Conservation (phyloP, 176 grass and related monocot species). For the Carex cristatella region DNA sequence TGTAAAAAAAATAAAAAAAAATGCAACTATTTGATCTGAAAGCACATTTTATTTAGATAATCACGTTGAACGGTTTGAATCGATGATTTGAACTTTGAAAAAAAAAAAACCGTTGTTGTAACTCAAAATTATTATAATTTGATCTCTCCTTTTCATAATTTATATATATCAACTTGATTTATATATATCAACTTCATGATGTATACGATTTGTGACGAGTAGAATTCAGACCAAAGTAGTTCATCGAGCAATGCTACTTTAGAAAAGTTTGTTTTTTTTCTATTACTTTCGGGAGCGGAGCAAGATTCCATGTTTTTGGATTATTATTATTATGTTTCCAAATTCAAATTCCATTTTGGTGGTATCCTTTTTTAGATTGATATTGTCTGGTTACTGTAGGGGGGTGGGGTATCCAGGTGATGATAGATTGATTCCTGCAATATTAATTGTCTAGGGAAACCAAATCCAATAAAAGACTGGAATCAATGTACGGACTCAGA, state of each 20-base stretch:
- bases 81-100: too few relatives aligned
- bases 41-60: too few relatives aligned
- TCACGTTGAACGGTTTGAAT: too few relatives aligned
- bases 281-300: neutral
- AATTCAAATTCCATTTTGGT: neutral
- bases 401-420: neutral
- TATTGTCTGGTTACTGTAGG: neutral
- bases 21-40: too few relatives aligned
- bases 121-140: too few relatives aligned
- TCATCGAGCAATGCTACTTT: neutral
- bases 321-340: neutral
- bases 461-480: conserved; percentile 5
- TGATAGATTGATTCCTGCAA: neutral
- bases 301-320: neutral
- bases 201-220: neutral
- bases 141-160: too few relatives aligned
- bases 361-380: neutral
- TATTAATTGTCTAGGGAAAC: neutral
- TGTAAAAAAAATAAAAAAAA: too few relatives aligned
- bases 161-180: too few relatives aligned
- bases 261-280: neutral
- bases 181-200: too few relatives aligned
- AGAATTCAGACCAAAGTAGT: neutral
- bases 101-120: too few relatives aligned
- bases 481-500: neutral